Evolutionary conservation across 768 basidiomycete species (phyloP), one percentile per base, ranked within the genome.

Genomic region (Suillus sp.): DNA sequence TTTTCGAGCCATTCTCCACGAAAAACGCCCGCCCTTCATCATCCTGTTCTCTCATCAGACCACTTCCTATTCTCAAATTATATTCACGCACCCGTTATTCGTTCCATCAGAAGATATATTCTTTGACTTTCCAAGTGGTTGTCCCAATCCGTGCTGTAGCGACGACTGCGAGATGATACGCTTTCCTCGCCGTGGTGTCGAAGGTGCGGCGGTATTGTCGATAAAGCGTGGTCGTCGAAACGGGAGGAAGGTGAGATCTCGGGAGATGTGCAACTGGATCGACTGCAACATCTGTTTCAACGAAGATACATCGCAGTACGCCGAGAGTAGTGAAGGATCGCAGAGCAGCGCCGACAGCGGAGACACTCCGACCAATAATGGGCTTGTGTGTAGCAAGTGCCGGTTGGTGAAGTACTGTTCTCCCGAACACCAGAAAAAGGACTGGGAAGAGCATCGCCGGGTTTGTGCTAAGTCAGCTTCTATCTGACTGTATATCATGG

Each of bases 91-190:
- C 70, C 80, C 81, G 25, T 78, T 83, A 35, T 91, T 85, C 70
- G 89, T 92, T 59, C 90, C 90, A 30, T 81, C 88, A 22, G 81
- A 85, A 68, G 87, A 89, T 50, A 83, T 91, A 38, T 92, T 89
- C 75, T 86, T 84, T 72, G 89, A 91, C 72, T 90, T 90, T 69
- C 90, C 90, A 7, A 90, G 86, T 11, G 90, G 90, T 18, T 92
- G 90, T 68, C 89, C 88, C 35, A 92, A 90, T 63, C 89, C 88
- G 1, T 89, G 86, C 69, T 92, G 90, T 72, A 88, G 84, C 38
- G 90, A 92, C 65, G 89, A 92, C 71, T 92, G 90, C 71, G 90
- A 92, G 75, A 89, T 91, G 84, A 87, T 92, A 68, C 86, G 90
- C 57, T 92, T 92, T 66, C 90, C 90, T 2, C 78, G 90, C 62